These are phyloP conservation scores for Pseudocercospora eumusae DNA, from an alignment of 2,329 filamentous ascomycete genomes.

Conservation along the genomic window DNA sequence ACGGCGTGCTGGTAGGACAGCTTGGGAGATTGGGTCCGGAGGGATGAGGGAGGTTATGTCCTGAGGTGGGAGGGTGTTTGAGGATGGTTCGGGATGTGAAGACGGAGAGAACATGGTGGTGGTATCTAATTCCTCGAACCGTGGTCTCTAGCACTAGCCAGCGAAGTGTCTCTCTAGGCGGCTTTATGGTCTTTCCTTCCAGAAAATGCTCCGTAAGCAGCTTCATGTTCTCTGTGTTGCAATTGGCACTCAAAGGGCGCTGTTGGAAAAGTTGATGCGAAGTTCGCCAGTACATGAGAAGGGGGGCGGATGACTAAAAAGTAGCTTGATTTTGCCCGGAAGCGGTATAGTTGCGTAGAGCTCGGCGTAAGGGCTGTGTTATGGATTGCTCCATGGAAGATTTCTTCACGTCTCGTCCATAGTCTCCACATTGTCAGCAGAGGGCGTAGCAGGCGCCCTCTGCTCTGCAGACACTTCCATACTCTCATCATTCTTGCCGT, in stretches of 20 bases:
- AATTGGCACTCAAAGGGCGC: not conserved
- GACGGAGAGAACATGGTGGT: not conserved
- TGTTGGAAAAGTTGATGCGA: not conserved
- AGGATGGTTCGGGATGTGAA: not conserved
- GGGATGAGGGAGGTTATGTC: constrained; percentile 19
- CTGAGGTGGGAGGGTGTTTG: not conserved
- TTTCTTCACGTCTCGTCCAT: constrained; percentile 32
- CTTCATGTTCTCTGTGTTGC: not conserved
- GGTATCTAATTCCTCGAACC: not conserved
- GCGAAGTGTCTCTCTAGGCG: not conserved
- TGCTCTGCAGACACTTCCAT: constrained; percentile 27
- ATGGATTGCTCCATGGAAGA: not conserved
- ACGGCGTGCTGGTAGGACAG: constrained; percentile 23
- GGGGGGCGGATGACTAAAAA: constrained; percentile 20
- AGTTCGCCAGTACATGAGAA: constrained; percentile 14
- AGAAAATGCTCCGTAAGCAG: not conserved
- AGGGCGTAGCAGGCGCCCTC: constrained; percentile 21
- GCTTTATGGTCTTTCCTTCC: not conserved
- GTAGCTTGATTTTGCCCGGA: not conserved
- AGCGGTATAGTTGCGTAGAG: not conserved
- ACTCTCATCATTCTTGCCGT: constrained; percentile 17
- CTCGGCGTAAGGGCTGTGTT: not conserved
- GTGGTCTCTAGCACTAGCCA: not conserved
- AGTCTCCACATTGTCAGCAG: constrained; percentile 26
- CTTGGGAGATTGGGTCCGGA: constrained; percentile 20